These are phyloP conservation scores for Trichoderma sp. DNA, from an alignment of 2,329 filamentous ascomycete genomes.

Conservation along the genomic window DNA sequence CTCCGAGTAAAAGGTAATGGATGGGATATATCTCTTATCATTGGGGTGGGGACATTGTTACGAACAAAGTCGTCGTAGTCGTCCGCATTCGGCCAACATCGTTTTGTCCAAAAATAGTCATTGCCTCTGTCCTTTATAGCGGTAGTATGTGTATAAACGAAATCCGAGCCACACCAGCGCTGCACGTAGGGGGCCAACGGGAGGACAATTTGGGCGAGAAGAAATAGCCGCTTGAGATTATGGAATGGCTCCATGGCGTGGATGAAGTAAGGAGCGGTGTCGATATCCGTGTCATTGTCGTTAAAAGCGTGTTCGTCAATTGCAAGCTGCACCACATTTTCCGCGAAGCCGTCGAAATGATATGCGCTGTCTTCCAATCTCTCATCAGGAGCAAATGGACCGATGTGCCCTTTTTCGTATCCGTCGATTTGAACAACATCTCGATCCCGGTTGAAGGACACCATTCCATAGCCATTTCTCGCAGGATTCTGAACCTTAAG, in stretches of 20 bases:
- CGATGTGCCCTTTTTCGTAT: background rate
- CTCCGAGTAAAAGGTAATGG: conserved; percentile 17
- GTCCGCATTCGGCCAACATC: conserved; percentile 37
- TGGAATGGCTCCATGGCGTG: conserved; percentile 24
- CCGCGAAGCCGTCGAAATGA: conserved; percentile 30
- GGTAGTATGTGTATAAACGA: conserved; percentile 29
- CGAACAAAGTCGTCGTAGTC: conserved; percentile 32
- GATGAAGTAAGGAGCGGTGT: background rate
- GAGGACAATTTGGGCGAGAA: background rate
- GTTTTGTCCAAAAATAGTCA: conserved; percentile 29
- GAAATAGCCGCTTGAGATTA: conserved; percentile 32
- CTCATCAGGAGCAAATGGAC: background rate
- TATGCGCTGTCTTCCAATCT: background rate
- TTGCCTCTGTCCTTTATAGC: conserved; percentile 30
- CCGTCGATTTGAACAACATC: conserved; percentile 34
- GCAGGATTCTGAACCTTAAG: conserved; percentile 29
- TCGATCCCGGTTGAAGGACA: conserved; percentile 32
- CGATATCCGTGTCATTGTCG: background rate
- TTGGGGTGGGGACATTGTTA: conserved; percentile 24
- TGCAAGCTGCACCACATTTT: conserved; percentile 32
- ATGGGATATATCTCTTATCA: background rate
- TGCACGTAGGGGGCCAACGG: background rate
- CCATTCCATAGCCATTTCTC: conserved; percentile 24
- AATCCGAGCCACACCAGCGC: conserved; percentile 36
- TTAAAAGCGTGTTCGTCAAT: conserved; percentile 21